Base-by-base conservation (phyloP, 768 basidiomycete genomes). In the Cystobasidium tubakii region DNA sequence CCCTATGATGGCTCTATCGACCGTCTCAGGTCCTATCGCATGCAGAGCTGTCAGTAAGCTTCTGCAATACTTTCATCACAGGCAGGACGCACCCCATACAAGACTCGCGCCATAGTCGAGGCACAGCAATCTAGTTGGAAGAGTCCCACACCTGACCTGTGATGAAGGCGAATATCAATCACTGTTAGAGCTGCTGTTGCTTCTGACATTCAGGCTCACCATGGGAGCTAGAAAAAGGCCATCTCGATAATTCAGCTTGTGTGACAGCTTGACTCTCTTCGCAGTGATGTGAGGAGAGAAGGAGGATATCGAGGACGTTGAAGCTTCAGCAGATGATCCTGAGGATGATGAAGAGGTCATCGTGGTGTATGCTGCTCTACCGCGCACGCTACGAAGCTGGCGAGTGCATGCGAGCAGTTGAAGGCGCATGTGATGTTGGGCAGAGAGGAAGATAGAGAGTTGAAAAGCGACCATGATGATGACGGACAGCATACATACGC, bases 161-260 rank as follows among this genome's bases (percentile, higher is more conserved):
- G n/a, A n/a, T n/a, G n/a, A n/a, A n/a, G n/a, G n/a, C n/a, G n/a
- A n/a, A n/a, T n/a, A n/a, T n/a, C n/a, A n/a, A n/a, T n/a, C n/a
- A n/a, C n/a, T n/a, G n/a, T n/a, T n/a, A n/a, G n/a, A n/a, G n/a
- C n/a, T n/a, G n/a, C n/a, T n/a, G n/a, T n/a, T n/a, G n/a, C n/a
- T n/a, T n/a, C n/a, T n/a, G n/a, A n/a, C n/a, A 4, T 50, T 6
- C 21, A 50, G 4, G 10, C 46, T 42, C 34, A 99, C 96, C 96
- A 99, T 99, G 0, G 96, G 96, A 1, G 96, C 95, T n/a, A 99
- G 86, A 79, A 96, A 89, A 34, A 97, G 84, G 12, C 92, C 94
- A 82, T 91, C 85, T 76, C 88, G 88, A 83, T 92, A 99, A 33
- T 75, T 75, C 36, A 63, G 50, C 57, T 57, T 71, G 69, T 57